These are phyloP conservation scores for Corylus avellana DNA, from an alignment of 306 rosid genomes.

Conservation along the genomic window DNA sequence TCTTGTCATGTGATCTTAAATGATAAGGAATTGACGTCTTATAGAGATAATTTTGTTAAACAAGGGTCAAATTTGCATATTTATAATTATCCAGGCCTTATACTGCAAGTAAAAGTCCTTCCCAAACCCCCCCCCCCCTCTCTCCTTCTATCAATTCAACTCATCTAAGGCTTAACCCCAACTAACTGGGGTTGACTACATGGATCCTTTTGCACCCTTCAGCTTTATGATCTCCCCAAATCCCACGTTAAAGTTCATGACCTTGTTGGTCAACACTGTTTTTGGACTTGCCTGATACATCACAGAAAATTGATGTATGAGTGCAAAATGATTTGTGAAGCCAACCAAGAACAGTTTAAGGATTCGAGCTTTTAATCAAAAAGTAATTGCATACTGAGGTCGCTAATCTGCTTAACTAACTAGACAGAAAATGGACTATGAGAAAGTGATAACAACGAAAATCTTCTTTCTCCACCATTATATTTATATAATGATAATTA, in stretches of 20 bases:
- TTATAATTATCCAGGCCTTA: not conserved
- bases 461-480: not conserved
- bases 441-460: not conserved
- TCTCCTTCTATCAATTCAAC: not conserved
- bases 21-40: too few species aligned
- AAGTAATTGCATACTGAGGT: not conserved
- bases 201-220: not conserved
- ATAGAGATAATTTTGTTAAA: not conserved
- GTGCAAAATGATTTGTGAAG: not conserved
- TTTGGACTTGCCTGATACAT: too few species aligned
- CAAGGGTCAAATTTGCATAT: not conserved
- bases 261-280: too few species aligned
- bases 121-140: not conserved
- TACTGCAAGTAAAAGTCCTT: not conserved
- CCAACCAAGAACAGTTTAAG: not conserved
- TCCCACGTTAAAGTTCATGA: too few species aligned
- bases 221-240: not conserved
- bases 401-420: not conserved
- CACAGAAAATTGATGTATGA: not conserved
- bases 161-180: not conserved
- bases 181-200: not conserved
- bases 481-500: not conserved
- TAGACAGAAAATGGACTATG: not conserved
- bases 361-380: not conserved
- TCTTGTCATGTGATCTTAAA: too few species aligned